phyloP scores from a whole-genome alignment of 164 flowering plant genomes.

The Saururus chinensis region DNA sequence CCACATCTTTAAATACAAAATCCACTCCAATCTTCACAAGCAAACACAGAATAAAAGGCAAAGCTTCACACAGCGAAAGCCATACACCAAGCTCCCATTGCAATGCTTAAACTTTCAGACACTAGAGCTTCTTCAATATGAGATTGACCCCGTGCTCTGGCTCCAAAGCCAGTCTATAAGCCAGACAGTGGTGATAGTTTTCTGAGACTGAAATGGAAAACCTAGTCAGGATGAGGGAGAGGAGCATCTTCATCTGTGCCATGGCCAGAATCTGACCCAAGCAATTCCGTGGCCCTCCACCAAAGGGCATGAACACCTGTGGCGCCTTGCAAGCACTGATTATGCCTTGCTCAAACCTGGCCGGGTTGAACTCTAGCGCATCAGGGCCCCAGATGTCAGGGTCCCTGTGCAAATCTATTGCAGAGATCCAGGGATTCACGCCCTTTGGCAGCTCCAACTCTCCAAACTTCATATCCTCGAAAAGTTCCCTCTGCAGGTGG shows the following conservation, averaged over 20 bases:
- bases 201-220: slow-evolving; percentile 16
- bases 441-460: slow-evolving; percentile 19
- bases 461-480: slow-evolving; percentile 15
- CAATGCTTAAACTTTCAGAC: no score
- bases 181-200: slow-evolving; percentile 21
- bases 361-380: slow-evolving; percentile 31
- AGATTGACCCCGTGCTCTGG: slow-evolving; percentile 17
- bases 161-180: slow-evolving; percentile 9
- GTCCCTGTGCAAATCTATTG: slow-evolving; percentile 11
- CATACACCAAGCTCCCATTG: no score
- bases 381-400: slow-evolving; percentile 29
- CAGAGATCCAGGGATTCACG: slow-evolving; percentile 8
- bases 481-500: background rate
- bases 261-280: slow-evolving; percentile 30
- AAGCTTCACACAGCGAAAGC: no score
- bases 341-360: slow-evolving; percentile 22
- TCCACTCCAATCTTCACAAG: no score
- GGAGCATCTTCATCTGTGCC: slow-evolving; percentile 19
- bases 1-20: no score
- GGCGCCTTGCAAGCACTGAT: slow-evolving; percentile 27
- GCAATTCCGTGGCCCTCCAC: slow-evolving; percentile 23
- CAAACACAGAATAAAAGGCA: no score
- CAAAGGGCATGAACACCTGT: slow-evolving; percentile 21
- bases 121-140: background rate
- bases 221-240: slow-evolving; percentile 22